Percentiles rank a stretch among this genome's conserved stretches.
Conservation (phyloP, 2,329 filamentous ascomycete species). For the Hortaea sp. region DNA sequence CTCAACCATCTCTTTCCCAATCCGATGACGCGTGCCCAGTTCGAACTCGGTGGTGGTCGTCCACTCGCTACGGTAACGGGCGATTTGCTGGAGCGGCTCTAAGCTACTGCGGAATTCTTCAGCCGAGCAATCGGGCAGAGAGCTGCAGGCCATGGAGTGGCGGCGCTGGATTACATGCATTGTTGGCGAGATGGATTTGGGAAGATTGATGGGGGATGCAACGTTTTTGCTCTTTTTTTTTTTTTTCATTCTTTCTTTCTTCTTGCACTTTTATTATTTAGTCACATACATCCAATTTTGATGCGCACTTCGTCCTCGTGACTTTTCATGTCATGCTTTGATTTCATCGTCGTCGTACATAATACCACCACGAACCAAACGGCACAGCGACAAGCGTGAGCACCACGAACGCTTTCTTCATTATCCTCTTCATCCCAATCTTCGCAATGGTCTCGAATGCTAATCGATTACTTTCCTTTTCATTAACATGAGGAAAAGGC, state of each 20-base stretch:
- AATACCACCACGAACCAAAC: no score
- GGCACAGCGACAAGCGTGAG: no score
- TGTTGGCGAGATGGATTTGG: conserved; percentile 22
- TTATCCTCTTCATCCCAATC: neutral
- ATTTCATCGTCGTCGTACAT: no score
- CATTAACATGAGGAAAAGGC: conserved; percentile 22
- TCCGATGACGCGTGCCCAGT: conserved; percentile 38
- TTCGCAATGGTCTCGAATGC: neutral
- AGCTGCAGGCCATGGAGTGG: conserved; percentile 44
- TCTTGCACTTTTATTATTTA: no score
- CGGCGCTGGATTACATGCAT: conserved; percentile 43
- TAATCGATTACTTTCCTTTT: neutral
- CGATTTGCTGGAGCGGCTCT: conserved; percentile 41
- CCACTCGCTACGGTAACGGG: conserved; percentile 47
- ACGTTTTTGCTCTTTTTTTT: conserved; percentile 28
- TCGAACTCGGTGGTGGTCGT: conserved; percentile 44
- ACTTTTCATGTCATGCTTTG: no score
- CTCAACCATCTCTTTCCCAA: conserved; percentile 12
- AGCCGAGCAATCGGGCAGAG: conserved; percentile 52
- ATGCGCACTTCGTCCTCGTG: no score
- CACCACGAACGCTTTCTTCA: no score
- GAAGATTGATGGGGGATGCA: conserved; percentile 19
- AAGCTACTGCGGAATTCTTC: conserved; percentile 46
- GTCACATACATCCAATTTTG: no score
- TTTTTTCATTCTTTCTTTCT: no score